These are phyloP conservation scores for Amaranthus hypochondriacus DNA, from an alignment of 148 eudicot genomes.

Conservation along the genomic window DNA sequence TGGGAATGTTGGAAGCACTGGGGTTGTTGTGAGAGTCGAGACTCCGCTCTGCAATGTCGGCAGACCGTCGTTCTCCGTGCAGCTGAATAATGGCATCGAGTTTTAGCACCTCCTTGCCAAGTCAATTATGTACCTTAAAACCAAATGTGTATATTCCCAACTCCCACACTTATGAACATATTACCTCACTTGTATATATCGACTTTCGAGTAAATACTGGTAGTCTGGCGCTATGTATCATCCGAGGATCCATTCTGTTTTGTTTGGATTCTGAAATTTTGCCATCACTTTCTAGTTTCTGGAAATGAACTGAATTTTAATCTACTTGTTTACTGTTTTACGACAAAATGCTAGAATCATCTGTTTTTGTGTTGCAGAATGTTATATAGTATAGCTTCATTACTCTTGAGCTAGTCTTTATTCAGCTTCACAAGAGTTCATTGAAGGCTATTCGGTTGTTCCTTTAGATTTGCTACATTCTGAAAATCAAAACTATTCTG, in stretches of 20 bases:
- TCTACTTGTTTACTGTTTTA: not conserved
- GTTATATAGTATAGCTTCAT: too few species aligned
- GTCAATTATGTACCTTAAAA: not conserved
- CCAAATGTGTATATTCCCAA: conserved; percentile 34
- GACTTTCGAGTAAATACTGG: not conserved
- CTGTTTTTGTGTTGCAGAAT: too few species aligned
- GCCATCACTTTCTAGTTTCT: conserved; percentile 13
- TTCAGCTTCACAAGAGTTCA: too few species aligned
- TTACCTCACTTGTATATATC: conserved; percentile 24
- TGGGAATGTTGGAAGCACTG: conserved; percentile 77
- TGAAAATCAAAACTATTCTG: too few species aligned
- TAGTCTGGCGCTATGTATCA: conserved; percentile 12
- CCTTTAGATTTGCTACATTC: too few species aligned
- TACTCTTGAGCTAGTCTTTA: too few species aligned
- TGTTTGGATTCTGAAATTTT: conserved; percentile 35
- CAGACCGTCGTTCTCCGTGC: conserved; percentile 72
- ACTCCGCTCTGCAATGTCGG: conserved; percentile 71
- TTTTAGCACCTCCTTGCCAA: conserved; percentile 35
- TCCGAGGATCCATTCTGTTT: conserved; percentile 19
- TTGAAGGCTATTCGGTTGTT: too few species aligned
- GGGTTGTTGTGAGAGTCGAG: conserved; percentile 76
- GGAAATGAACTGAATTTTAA: not conserved
- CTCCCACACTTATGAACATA: conserved; percentile 17
- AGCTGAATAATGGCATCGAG: conserved; percentile 85
- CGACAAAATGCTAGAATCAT: too few species aligned